Conservation (phyloP, 169 alveolate species). For the Plasmodium gonderi region DNA sequence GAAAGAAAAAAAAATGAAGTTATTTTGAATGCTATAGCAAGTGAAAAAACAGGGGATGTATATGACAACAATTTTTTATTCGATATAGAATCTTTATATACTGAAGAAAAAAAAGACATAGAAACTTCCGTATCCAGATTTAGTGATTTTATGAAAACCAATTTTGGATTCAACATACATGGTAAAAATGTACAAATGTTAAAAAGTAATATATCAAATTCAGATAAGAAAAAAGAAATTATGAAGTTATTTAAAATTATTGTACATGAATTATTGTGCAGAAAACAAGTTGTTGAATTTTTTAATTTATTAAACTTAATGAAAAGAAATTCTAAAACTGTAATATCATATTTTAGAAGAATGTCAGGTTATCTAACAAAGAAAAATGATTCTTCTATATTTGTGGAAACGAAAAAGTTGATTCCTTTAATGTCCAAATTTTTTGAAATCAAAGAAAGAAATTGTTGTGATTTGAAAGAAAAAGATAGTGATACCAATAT, state of each 20-base stretch:
- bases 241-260: neutral
- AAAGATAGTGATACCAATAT: neutral
- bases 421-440: neutral
- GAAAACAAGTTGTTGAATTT: conserved; percentile 2
- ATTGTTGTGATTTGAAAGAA: neutral
- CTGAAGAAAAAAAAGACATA: conserved; percentile 5
- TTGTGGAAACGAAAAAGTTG: neutral
- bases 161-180: neutral
- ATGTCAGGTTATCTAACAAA: neutral
- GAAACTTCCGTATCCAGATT: neutral
- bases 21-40: neutral
- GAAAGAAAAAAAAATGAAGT: neutral
- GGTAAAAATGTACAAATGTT: neutral
- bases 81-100: conserved; percentile 6
- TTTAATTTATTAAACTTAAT: neutral
- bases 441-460: conserved; percentile 5
- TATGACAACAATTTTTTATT: conserved; percentile 14
- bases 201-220: neutral
- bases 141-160: neutral
- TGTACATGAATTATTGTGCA: conserved; percentile 22
- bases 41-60: neutral
- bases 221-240: neutral
- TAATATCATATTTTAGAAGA: neutral
- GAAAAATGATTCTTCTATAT: neutral
- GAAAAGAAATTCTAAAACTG: neutral